Evolutionary conservation across 495 filamentous ascomycete genomes (phyloP).

Genomic region (Aspergillus diversus): DNA sequence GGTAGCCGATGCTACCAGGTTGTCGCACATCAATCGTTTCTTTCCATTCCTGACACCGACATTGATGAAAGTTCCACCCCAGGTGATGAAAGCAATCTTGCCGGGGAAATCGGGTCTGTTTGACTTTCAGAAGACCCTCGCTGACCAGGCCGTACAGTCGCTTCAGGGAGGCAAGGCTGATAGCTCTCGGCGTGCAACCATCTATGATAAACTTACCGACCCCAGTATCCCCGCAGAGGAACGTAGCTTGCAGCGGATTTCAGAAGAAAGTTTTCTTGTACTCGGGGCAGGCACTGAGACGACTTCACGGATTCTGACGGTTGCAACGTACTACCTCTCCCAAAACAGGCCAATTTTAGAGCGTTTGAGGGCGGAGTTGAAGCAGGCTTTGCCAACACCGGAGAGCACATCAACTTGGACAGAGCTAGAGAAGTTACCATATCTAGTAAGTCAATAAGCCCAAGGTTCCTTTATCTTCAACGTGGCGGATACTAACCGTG

Average conservation of each 20-base stretch:
- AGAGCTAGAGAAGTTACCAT: conserved; percentile 22
- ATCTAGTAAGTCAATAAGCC: conserved; percentile 18
- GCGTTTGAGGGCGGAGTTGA: neutral
- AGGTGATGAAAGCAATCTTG: neutral
- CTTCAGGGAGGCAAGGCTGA: neutral
- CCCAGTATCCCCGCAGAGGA: neutral
- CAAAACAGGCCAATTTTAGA: neutral
- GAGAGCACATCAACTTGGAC: neutral
- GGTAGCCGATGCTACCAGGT: neutral
- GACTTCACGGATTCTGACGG: neutral
- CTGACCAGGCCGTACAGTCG: neutral
- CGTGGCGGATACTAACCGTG: neutral
- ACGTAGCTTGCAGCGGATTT: neutral
- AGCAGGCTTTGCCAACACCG: conserved; percentile 2
- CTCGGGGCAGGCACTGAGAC: conserved; percentile 1
- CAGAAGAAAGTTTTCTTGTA: neutral
- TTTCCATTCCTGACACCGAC: neutral
- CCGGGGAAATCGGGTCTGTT: conserved; percentile 6
- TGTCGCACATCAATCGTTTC: conserved; percentile 6
- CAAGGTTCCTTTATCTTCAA: neutral
- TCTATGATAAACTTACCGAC: conserved; percentile 3
- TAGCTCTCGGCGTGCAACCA: neutral
- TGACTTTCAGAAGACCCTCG: neutral
- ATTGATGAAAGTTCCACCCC: neutral
- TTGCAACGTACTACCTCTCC: neutral